Base-by-base conservation (phyloP, 1,284 basidiomycete genomes). In the Moesziomyces parantarcticus region DNA sequence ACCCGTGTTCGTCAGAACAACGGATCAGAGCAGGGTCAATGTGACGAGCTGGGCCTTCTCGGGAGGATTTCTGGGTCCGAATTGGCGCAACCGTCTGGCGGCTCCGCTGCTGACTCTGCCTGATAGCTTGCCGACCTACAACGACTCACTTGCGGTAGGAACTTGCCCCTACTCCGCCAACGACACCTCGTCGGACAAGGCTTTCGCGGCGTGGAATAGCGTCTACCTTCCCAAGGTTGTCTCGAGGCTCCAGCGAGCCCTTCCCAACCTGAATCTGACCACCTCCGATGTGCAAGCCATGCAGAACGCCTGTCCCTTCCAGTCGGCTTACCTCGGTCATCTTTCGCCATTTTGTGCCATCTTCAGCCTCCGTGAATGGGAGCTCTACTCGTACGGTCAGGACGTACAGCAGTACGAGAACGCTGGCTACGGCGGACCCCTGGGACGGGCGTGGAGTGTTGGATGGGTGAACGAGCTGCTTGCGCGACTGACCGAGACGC, bases 401-500 rank as follows among this genome's bases (percentile, higher is more conserved):
- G 61, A 64, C 23, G 23, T 64, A n/a, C 61, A 64, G 42, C 55
- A 58, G 41, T 64, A 49, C 34, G 54, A 23, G 16, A 58, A 64
- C 22, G 48, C 54, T 1, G 61, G 61, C 3, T 58, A 58, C 44
- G 55, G 54, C 7, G 55, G 61, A 9, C 55, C 61, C 8, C 40
- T 57, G 22, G 61, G 61, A 7, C n/a, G 50, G 32, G 61, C 61
- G 0, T 58, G 55, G 61, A 41, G 54, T 21, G 55, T 58, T 10
- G 61, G 61, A 3, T 64, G 61, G 61, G 61, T 64, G 32, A 64
- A 58, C 45, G 61, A 64, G 55, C 50, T 64, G 18, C 50, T 64
- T 23, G 61, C 54, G 11, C 54, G 61, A 32, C 50, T 64, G 6
- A 64, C 61, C 7, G 46, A 64, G 20, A 49, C 50, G 23, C 45